phyloP scores from a whole-genome alignment of 257 asterid genomes.

The Asclepias syriaca region DNA sequence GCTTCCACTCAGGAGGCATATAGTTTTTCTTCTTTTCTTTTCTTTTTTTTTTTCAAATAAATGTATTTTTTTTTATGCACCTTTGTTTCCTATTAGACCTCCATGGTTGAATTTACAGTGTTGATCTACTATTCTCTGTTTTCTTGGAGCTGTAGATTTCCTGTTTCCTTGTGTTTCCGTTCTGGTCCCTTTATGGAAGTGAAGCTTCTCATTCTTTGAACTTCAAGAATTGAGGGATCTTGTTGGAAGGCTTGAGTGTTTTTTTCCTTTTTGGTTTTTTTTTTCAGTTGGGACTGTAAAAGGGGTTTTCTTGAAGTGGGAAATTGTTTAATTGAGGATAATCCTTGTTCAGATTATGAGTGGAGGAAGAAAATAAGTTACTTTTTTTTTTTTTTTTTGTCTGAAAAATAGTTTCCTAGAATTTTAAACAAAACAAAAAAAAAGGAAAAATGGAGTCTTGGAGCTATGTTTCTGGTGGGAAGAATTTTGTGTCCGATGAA shows the following conservation, averaged over 20 bases:
- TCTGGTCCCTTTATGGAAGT: background rate
- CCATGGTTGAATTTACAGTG: slow-evolving; percentile 6
- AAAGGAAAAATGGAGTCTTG: slow-evolving; percentile 27
- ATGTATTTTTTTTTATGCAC: background rate
- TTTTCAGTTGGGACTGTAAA: background rate
- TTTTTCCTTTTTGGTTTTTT: background rate
- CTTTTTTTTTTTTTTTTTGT: background rate
- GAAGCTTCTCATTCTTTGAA: background rate
- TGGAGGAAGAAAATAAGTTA: background rate
- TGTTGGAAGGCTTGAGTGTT: background rate
- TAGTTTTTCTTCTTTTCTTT: slow-evolving; percentile 3
- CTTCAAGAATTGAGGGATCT: slow-evolving; percentile 1
- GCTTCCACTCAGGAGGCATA: slow-evolving; percentile 33
- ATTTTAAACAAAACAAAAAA: no score
- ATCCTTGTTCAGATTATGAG: slow-evolving; percentile 3
- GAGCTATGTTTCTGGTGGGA: slow-evolving; percentile 27
- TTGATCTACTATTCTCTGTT: slow-evolving; percentile 5
- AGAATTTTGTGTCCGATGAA: slow-evolving; percentile 25
- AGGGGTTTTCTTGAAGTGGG: background rate
- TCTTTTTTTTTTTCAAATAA: no score
- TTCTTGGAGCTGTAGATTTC: background rate
- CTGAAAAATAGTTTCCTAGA: background rate
- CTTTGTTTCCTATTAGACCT: slow-evolving; percentile 2
- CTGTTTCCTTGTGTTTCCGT: background rate
- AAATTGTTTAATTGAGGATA: background rate